These are phyloP conservation scores for Ogataea trehaloabstinens DNA, from an alignment of 805 yeast genomes.

Conservation along the genomic window DNA sequence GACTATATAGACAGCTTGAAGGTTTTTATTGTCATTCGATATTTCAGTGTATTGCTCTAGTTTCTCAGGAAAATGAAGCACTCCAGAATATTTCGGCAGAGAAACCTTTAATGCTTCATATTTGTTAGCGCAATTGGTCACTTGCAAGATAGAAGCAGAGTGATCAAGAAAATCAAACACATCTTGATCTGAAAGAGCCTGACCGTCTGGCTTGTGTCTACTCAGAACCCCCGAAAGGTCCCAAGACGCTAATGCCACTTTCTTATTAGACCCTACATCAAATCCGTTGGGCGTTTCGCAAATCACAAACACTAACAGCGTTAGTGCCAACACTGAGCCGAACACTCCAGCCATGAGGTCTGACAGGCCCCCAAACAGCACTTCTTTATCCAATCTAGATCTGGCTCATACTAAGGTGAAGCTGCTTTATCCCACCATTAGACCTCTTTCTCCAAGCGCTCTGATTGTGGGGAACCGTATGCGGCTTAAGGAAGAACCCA, in stretches of 20 bases:
- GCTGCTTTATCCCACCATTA: no score
- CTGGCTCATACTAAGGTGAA: no score
- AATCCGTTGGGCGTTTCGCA: background rate
- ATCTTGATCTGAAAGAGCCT: slow-evolving; percentile 3
- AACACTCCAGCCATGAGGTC: background rate
- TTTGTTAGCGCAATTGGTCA: slow-evolving; percentile 21
- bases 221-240: slow-evolving; percentile 17
- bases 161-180: slow-evolving; percentile 17
- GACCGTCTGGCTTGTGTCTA: slow-evolving; percentile 19
- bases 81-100: slow-evolving; percentile 1
- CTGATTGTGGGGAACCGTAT: no score
- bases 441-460: no score
- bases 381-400: no score
- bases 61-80: slow-evolving; percentile 11
- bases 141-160: slow-evolving; percentile 17
- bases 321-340: background rate
- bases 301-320: background rate
- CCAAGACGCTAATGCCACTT: slow-evolving; percentile 9
- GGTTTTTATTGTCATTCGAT: slow-evolving; percentile 9
- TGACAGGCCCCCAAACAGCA: no score
- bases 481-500: no score
- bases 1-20: slow-evolving; percentile 12
- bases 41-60: slow-evolving; percentile 14
- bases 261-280: no score
- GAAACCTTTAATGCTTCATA: slow-evolving; percentile 14